These are phyloP conservation scores for Taphrina flavorubra DNA, from an alignment of 1,139 yeast species.

Conservation along the genomic window DNA sequence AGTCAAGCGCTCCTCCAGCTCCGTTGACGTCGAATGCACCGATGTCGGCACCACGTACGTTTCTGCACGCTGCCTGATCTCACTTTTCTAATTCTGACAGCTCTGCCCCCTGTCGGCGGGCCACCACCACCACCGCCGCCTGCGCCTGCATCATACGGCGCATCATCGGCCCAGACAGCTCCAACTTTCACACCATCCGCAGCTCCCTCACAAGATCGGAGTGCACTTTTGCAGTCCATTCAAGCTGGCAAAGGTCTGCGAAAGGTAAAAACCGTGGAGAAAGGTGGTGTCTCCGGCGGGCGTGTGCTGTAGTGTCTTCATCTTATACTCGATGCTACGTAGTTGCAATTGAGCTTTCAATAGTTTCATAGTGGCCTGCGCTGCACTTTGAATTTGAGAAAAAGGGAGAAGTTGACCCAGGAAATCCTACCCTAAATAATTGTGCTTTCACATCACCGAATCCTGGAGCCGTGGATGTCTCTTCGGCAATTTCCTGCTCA, in stretches of 20 bases:
- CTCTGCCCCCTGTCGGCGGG: constrained; percentile 45
- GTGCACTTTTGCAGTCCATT: constrained; percentile 85
- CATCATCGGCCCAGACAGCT: not conserved
- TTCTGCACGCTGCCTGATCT: constrained; percentile 18
- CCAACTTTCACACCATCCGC: not conserved
- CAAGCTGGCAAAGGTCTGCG: constrained; percentile 76
- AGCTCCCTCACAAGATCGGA: constrained; percentile 53
- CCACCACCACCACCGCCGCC: constrained; percentile 46
- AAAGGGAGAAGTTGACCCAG: too few relatives aligned
- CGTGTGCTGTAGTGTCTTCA: constrained; percentile 16
- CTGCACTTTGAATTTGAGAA: not conserved
- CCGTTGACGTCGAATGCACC: not conserved
- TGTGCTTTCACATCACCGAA: too few relatives aligned
- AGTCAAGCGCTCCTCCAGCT: constrained; percentile 42
- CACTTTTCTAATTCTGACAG: constrained; percentile 38
- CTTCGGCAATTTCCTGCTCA: constrained; percentile 10
- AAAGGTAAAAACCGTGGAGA: constrained; percentile 75
- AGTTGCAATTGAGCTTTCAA: not conserved
- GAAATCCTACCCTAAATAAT: too few relatives aligned
- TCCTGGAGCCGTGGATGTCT: too few relatives aligned
- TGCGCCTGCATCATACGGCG: constrained; percentile 14
- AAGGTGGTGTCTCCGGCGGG: constrained; percentile 54
- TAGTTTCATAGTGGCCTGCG: not conserved
- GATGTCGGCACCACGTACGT: constrained; percentile 45
- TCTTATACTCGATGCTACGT: not conserved